Base-by-base conservation (phyloP, 306 rosid genomes). In the Vigna trinervia region DNA sequence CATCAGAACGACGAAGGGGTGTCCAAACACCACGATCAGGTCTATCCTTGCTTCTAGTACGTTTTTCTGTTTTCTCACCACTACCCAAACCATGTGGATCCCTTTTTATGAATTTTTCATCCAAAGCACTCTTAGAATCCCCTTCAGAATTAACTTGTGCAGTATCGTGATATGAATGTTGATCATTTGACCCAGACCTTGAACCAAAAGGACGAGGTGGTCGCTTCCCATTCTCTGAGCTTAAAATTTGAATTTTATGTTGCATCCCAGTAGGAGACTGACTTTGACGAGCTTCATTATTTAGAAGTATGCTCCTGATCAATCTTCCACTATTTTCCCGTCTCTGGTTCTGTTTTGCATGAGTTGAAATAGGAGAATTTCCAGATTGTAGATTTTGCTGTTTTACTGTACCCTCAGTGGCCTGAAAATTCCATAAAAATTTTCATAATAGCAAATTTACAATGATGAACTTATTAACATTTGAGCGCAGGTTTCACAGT, bases 1-100 rank as follows among this genome's bases (percentile, higher is more conserved):
- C 84, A 85, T 87, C 90, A 71, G 94, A 86, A 47, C 91, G 97
- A 56, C 84, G 96, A 79, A 93, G 97, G 50, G 99, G 99, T 54
- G 99, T 67, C 99, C 99, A 95, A 70, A 95, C 97, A 81, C 97
- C 97, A 46, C 96, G 97, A 84, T 95, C 99, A 72, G 99, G 99
- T 81, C 99, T 90, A 82, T 92, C 98, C 88, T 89, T 94, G 80
- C 90, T 89, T 86, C 96, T 88, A 43, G 95, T 89, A 63, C 92
- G 97, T 52, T 85, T 95, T 69, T 92, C 97, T 68, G 86, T 87
- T 85, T 88, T 95, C 69, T 92, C 97, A 76, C 82, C 70, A 48
- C 53, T 86, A 82, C 81, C 75, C 78, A 67, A 50, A 76, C 89
- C 89, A 87, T 86, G 90, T 43, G 47, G n/a, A 64, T 87, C 97